Evolutionary conservation across 2,329 filamentous ascomycete species (phyloP).

Genomic region (Apiospora saccharicola): DNA sequence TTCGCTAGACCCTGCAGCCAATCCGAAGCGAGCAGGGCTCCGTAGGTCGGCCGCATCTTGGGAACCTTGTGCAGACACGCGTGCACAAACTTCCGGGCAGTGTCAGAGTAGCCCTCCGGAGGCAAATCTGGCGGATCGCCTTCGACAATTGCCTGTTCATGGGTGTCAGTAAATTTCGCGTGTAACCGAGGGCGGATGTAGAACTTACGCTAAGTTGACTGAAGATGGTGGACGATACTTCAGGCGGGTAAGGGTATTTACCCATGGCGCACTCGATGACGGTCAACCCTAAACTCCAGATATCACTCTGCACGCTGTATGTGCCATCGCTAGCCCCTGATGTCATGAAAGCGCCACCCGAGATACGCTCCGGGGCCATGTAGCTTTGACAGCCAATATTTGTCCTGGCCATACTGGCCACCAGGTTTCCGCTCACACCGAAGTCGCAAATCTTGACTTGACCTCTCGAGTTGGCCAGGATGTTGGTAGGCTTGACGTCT

Average conservation of each 20-base stretch:
- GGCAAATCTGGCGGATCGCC: conserved; percentile 94
- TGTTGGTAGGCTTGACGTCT: conserved; percentile 99
- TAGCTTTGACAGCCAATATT: conserved; percentile 99
- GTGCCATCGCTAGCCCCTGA: conserved; percentile 79
- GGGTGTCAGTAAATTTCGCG: conserved; percentile 30
- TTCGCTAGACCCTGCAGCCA: conserved; percentile 86
- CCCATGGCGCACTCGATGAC: conserved; percentile 97
- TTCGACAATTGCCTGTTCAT: conserved; percentile 87
- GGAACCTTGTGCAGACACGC: conserved; percentile 93
- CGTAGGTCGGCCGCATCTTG: conserved; percentile 90
- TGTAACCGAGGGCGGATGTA: conserved; percentile 15
- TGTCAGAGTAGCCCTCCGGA: conserved; percentile 76
- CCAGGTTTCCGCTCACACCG: conserved; percentile 93
- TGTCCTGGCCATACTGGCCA: conserved; percentile 96
- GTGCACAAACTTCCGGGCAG: conserved; percentile 85
- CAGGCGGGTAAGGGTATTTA: conserved; percentile 93
- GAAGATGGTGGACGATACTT: conserved; percentile 98
- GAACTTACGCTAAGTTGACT: conserved; percentile 90
- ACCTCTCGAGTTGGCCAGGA: conserved; percentile 86
- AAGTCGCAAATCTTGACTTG: conserved; percentile 99
- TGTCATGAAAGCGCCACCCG: conserved; percentile 80
- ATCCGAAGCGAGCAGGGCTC: conserved; percentile 85
- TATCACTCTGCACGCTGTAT: conserved; percentile 97
- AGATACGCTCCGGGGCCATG: conserved; percentile 97
- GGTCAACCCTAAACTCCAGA: conserved; percentile 94